Evolutionary conservation across 345 rosid species (phyloP), one percentile per base, ranked within the genome.

Genomic region (Stellera chamaejasme): DNA sequence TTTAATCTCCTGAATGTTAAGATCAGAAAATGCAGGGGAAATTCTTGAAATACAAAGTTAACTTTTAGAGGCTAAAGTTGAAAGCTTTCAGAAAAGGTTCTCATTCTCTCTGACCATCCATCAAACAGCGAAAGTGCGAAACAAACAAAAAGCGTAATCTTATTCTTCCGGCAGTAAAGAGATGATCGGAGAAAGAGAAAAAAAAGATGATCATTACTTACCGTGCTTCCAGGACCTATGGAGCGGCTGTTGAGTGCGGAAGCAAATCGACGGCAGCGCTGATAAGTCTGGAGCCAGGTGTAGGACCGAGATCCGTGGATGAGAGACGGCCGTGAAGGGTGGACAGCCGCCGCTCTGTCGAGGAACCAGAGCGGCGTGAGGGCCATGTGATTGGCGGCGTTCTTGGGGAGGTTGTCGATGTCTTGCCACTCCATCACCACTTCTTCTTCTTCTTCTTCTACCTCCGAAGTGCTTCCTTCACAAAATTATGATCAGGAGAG

Each of bases 281-380:
- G 67, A 65, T 86, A 82, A 19, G 94, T 93, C 47, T 84, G 79
- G 4, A 57, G 82, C 99, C 99, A 87, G 10, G 96, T 86, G 85
- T 79, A 87, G 16, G 65, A 55, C 1, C 52, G 44, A 3, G 96
- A 75, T 69, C 84, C 91, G 28, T 86, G 91, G 66, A 93, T 54
- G 45, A 93, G 45, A 10, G 99, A 83, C 14, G 46, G 68, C 53
- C 94, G 75, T 28, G 59, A n/a, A 0, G 96, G 99, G 54, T 89
- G 91, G 50, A 92, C 82, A 0, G 70, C 50, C 12, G 98, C 97
- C 0, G 97, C 97, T 50, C 98, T 79, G 13, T 86, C 87, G 11
- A 92, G 62, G 64, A 92, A 86, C 87, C 90, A 82, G 1, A 92
- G 79, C 19, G 98, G 98, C 48, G 98, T 88, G 59, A 92, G 26